Percentiles rank a stretch among this genome's conserved stretches.
Conservation (phyloP, 768 basidiomycete species). For the Pisolithus microcarpus region DNA sequence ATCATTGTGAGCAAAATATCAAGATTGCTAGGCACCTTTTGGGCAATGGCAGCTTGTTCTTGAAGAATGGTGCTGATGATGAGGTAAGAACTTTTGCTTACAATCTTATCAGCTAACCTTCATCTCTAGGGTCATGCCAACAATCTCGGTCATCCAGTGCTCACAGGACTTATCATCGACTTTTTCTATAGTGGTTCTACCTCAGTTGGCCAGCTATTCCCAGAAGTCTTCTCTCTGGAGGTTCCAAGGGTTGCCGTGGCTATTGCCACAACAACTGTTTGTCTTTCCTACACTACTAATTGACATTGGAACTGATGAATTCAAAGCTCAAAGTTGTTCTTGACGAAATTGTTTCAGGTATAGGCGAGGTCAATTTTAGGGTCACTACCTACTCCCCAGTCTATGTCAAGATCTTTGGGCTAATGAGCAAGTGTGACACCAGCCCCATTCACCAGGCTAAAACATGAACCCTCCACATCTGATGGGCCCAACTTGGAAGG, state of each 20-base stretch:
- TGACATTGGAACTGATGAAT: not conserved
- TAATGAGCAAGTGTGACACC: constrained; percentile 4
- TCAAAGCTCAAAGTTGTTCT: constrained; percentile 3
- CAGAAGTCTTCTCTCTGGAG: constrained; percentile 3
- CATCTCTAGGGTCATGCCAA: constrained; percentile 5
- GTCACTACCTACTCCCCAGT: not conserved
- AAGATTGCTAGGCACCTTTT: not conserved
- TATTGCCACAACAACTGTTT: constrained; percentile 1
- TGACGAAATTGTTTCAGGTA: not conserved
- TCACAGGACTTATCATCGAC: constrained; percentile 3
- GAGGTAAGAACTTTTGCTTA: not conserved
- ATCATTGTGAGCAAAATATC: not conserved
- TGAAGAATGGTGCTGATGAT: not conserved
- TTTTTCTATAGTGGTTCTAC: not conserved
- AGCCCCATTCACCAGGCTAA: not conserved
- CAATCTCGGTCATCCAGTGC: constrained; percentile 4
- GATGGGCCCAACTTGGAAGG: not conserved
- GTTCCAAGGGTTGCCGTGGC: not conserved
- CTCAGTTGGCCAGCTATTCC: not conserved
- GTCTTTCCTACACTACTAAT: not conserved
- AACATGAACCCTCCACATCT: not conserved
- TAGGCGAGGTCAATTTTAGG: constrained; percentile 4
- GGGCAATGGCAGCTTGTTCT: not conserved
- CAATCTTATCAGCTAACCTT: not conserved
- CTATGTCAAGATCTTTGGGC: constrained; percentile 1